Evolutionary conservation across 202 grass and related monocot species (phyloP).

Genomic region (Bolboschoenoplectus hybrid): DNA sequence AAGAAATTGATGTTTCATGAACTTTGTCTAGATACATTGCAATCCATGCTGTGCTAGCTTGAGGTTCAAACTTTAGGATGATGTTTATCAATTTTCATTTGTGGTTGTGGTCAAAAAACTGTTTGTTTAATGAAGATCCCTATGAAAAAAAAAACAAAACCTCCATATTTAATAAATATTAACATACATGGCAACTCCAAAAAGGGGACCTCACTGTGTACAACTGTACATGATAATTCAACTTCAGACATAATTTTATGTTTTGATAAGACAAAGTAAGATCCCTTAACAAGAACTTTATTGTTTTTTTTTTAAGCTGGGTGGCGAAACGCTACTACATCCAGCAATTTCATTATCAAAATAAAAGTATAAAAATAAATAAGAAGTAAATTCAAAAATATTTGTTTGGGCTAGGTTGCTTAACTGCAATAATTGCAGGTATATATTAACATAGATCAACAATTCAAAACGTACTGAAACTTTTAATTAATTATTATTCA

Average conservation of each 20-base stretch:
- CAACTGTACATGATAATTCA: too few species aligned
- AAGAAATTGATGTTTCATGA: slow-evolving; percentile 20
- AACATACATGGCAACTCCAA: background rate
- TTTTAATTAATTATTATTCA: background rate
- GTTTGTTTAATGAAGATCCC: background rate
- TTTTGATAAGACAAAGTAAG: too few species aligned
- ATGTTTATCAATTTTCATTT: background rate
- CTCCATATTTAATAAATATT: background rate
- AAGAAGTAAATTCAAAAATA: background rate
- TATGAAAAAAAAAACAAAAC: background rate
- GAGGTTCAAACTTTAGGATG: background rate
- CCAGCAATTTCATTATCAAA: too few species aligned
- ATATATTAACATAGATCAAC: background rate
- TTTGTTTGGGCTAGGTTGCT: slow-evolving; percentile 28
- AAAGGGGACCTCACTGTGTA: background rate
- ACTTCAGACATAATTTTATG: too few species aligned
- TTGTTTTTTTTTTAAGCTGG: too few species aligned
- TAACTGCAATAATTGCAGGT: slow-evolving; percentile 28
- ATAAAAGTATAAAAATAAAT: background rate
- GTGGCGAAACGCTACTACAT: too few species aligned
- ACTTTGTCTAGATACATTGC: slow-evolving; percentile 6
- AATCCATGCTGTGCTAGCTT: background rate
- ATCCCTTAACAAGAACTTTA: too few species aligned
- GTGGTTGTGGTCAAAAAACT: background rate
- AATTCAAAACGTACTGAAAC: background rate